Percentiles rank a stretch among this genome's conserved stretches.
phyloP scores from a whole-genome alignment of 2,329 filamentous ascomycete genomes.

The Xylariaceae sp. region DNA sequence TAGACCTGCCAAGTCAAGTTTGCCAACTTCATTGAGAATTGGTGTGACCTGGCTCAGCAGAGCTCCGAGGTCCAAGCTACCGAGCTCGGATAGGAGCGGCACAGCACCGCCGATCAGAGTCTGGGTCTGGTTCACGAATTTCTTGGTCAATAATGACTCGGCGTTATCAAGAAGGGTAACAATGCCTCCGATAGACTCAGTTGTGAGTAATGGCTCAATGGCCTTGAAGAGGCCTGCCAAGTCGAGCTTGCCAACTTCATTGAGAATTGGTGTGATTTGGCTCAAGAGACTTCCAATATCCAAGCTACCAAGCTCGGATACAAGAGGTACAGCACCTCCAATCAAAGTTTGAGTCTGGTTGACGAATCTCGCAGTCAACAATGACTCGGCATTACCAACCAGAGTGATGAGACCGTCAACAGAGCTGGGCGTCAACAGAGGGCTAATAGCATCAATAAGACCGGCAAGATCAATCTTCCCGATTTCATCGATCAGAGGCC shows the following conservation, averaged over 20 bases:
- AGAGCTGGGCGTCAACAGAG: constrained; percentile 32
- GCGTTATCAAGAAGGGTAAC: constrained; percentile 28
- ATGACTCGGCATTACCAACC: constrained; percentile 26
- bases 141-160: constrained; percentile 24
- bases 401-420: constrained; percentile 28
- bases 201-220: constrained; percentile 31
- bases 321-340: constrained; percentile 23
- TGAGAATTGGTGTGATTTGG: constrained; percentile 29
- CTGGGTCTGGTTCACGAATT: constrained; percentile 27
- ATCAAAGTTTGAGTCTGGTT: constrained; percentile 24
- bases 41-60: constrained; percentile 30
- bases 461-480: constrained; percentile 14
- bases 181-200: constrained; percentile 25
- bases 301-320: constrained; percentile 27
- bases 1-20: constrained; percentile 33
- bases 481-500: neutral
- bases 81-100: constrained; percentile 24
- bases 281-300: constrained; percentile 28
- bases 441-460: constrained; percentile 31
- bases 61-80: constrained; percentile 32
- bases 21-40: constrained; percentile 31
- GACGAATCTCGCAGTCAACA: constrained; percentile 25
- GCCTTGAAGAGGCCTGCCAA: constrained; percentile 31
- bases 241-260: constrained; percentile 30
- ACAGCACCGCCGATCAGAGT: constrained; percentile 25